phyloP scores from a whole-genome alignment of 2,329 filamentous ascomycete species.

The Aureobasidium pullulans region DNA sequence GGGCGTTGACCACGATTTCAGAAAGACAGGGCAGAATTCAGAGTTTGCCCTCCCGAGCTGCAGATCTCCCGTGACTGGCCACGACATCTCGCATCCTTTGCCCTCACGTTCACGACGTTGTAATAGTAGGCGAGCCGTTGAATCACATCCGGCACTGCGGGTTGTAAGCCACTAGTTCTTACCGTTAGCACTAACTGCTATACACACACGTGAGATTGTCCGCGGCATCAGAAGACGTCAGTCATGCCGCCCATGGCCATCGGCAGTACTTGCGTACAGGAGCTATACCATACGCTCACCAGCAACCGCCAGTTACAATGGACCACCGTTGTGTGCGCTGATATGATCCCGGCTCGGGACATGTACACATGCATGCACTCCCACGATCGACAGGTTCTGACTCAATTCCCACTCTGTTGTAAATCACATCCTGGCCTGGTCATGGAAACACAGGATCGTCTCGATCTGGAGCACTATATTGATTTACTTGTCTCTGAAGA shows the following conservation, averaged over 20 bases:
- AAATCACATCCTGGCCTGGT: not conserved
- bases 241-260: not conserved
- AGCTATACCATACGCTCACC: not conserved
- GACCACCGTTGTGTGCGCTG: not conserved
- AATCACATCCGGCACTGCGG: not conserved
- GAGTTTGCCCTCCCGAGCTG: not conserved
- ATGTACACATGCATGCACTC: not conserved
- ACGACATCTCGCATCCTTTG: not conserved
- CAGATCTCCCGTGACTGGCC: constrained; percentile 3
- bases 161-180: not conserved
- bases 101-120: not conserved
- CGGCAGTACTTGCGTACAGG: not conserved
- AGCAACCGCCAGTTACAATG: not conserved
- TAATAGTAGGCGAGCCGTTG: not conserved
- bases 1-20: not conserved
- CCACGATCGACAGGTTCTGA: not conserved
- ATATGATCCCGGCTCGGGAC: not conserved
- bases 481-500: not conserved
- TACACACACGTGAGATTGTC: constrained; percentile 9
- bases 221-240: not conserved
- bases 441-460: not conserved
- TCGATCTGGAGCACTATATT: constrained; percentile 1
- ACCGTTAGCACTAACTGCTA: not conserved
- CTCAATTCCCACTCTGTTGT: not conserved
- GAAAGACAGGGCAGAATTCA: not conserved